Conservation (phyloP, 164 flowering plant genomes). For the Macadamia integrifolia region DNA sequence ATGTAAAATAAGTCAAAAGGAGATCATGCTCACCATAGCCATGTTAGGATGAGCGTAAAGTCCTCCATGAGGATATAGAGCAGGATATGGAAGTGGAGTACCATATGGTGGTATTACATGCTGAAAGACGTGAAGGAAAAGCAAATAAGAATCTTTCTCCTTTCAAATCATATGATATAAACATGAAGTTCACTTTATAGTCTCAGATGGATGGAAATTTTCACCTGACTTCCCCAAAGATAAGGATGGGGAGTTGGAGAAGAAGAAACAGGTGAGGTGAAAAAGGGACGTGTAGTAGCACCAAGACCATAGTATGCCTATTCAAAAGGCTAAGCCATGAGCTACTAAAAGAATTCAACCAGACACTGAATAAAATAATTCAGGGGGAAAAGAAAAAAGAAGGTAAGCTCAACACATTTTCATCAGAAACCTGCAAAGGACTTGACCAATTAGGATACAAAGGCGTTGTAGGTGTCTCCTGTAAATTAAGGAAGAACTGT, state of each 20-base stretch:
- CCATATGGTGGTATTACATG: constrained; percentile 70
- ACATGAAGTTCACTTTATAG: neutral
- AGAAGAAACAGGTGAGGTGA: constrained; percentile 57
- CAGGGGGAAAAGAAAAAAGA: neutral
- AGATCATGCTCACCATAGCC: constrained; percentile 42
- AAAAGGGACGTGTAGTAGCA: constrained; percentile 60
- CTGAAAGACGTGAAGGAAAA: constrained; percentile 33
- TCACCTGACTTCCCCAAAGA: constrained; percentile 85
- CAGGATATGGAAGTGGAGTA: constrained; percentile 77
- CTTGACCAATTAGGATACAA: constrained; percentile 67
- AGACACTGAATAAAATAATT: neutral
- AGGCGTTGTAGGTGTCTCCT: constrained; percentile 21
- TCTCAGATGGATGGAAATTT: constrained; percentile 1
- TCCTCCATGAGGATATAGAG: constrained; percentile 79
- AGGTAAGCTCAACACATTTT: constrained; percentile 1
- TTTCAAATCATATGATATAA: neutral
- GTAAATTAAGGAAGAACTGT: constrained; percentile 6
- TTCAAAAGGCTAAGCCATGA: constrained; percentile 17
- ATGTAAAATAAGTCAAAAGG: neutral
- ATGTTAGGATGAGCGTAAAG: constrained; percentile 77
- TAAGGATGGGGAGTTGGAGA: constrained; percentile 84
- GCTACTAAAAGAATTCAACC: constrained; percentile 9
- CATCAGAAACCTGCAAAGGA: constrained; percentile 65
- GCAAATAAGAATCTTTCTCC: constrained; percentile 1
- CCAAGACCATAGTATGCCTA: constrained; percentile 89